These are phyloP conservation scores for Paradendryphiella salina DNA, from an alignment of 2,329 filamentous ascomycete genomes.

Conservation along the genomic window DNA sequence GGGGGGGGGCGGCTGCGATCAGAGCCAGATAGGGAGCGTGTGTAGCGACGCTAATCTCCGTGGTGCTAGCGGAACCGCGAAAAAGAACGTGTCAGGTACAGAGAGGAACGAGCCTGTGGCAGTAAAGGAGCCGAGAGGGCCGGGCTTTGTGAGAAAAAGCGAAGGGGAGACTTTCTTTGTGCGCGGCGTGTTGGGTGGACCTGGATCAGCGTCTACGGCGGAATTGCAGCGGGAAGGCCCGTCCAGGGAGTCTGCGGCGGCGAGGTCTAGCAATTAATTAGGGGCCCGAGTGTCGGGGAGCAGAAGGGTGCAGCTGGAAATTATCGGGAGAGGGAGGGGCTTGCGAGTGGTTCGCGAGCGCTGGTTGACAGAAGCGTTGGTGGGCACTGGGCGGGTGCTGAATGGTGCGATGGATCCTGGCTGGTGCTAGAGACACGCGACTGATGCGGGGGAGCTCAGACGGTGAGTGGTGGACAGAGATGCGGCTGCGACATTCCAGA, in stretches of 20 bases:
- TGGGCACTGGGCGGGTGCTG: slow-evolving; percentile 4
- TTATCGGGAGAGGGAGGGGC: background rate
- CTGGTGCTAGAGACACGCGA: slow-evolving; percentile 16
- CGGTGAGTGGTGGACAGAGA: slow-evolving; percentile 23
- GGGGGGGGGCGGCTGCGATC: slow-evolving; percentile 6
- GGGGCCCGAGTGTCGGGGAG: slow-evolving; percentile 2
- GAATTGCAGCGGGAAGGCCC: slow-evolving; percentile 29
- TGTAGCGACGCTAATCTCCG: background rate
- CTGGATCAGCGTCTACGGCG: slow-evolving; percentile 15
- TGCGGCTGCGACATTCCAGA: slow-evolving; percentile 37
- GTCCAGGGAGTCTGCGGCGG: slow-evolving; percentile 27
- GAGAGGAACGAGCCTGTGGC: slow-evolving; percentile 27
- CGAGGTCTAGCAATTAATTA: slow-evolving; percentile 4
- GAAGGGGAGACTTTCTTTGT: slow-evolving; percentile 28
- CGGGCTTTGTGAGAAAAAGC: slow-evolving; percentile 22
- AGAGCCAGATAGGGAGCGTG: slow-evolving; percentile 11
- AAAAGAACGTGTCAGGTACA: slow-evolving; percentile 28
- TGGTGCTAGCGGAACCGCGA: slow-evolving; percentile 8
- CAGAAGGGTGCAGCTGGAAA: slow-evolving; percentile 8
- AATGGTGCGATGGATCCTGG: background rate
- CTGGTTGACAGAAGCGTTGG: slow-evolving; percentile 7
- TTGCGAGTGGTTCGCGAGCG: slow-evolving; percentile 1
- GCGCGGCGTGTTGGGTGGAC: slow-evolving; percentile 17
- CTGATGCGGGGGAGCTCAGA: slow-evolving; percentile 26
- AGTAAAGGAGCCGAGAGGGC: slow-evolving; percentile 16